Base-by-base conservation (phyloP, 495 filamentous ascomycete genomes). In the Hypoxylon fuscum region DNA sequence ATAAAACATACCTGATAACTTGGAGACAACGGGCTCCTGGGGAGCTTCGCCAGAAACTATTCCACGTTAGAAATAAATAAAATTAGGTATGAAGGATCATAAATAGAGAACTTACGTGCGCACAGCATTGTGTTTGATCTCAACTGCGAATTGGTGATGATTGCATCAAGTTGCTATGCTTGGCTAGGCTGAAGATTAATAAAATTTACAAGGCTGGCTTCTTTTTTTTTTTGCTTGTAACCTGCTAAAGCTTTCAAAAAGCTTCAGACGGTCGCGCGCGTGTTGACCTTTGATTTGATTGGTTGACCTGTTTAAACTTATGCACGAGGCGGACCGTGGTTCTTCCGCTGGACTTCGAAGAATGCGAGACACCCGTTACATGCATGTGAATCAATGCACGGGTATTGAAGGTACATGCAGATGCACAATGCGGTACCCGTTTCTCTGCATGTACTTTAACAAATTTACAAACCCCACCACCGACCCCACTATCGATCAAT, bases 1-100 rank as follows among this genome's bases (percentile, higher is more conserved):
- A n/a, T 21, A 22, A 23, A 48, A 81, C 87, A 55, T 85, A 92
- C 93, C 94, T 72, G 91, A 94, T 81, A 96, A 96, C 70, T 87
- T 84, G 70, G 96, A 98, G 67, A 92, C 91, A 58, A 98, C 96
- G 49, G 95, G 96, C 77, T 89, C 87, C 77, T 96, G 89, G 45
- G 95, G 96, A 76, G 92, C 88, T 85, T 98, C 96, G 77, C 95
- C 95, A 41, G 95, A 99, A 72, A 99, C 93, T 97, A 69, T 56
- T 37, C 50, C 10, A 14, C 43, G 48, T 72, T 50, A 69, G 60
- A 27, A 27, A 27, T 8, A 4, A 8, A 21, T 48, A 25, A 1
- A 11, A 1, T 20, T 5, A 2, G 15, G 18, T 14, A 5, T 3
- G n/a, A 5, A 15, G n/a, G 15, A 6, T 40, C 9, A 15, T 7